A percentile compares a stretch with the other conserved stretches of the same genome.
These are phyloP conservation scores for Phaeoacremonium minimum DNA, from an alignment of 2,329 filamentous ascomycete genomes.

Conservation along the genomic window DNA sequence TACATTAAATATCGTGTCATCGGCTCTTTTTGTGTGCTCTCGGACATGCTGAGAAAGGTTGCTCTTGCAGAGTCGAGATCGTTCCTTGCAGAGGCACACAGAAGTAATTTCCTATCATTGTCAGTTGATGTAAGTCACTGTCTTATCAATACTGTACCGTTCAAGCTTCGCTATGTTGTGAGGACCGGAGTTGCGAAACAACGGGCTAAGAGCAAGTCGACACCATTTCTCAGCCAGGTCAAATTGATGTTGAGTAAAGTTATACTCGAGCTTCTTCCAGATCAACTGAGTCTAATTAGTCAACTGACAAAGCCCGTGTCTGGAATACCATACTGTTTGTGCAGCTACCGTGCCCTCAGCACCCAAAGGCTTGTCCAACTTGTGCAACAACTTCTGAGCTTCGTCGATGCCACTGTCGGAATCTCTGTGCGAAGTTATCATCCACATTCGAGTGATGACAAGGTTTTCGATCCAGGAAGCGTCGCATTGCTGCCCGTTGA, in stretches of 20 bases:
- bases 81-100: constrained; percentile 60
- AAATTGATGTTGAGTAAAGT: constrained; percentile 47
- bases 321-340: constrained; percentile 52
- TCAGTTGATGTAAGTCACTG: constrained; percentile 11
- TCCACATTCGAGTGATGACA: constrained; percentile 64
- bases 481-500: constrained; percentile 31
- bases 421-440: constrained; percentile 47
- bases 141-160: constrained; percentile 38
- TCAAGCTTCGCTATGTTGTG: constrained; percentile 65
- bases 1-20: constrained; percentile 73
- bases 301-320: neutral
- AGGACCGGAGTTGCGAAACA: constrained; percentile 64
- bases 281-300: constrained; percentile 51
- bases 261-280: constrained; percentile 72
- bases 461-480: constrained; percentile 63
- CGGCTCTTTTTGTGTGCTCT: constrained; percentile 52
- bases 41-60: constrained; percentile 55
- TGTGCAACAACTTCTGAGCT: constrained; percentile 31
- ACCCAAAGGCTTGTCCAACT: constrained; percentile 43
- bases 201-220: constrained; percentile 56
- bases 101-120: constrained; percentile 61
- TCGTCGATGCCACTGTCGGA: constrained; percentile 18
- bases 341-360: constrained; percentile 60
- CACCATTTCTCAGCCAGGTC: constrained; percentile 66
- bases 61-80: constrained; percentile 50